Conservation (phyloP, 1,284 basidiomycete species). For the Microbotryum intermedium region DNA sequence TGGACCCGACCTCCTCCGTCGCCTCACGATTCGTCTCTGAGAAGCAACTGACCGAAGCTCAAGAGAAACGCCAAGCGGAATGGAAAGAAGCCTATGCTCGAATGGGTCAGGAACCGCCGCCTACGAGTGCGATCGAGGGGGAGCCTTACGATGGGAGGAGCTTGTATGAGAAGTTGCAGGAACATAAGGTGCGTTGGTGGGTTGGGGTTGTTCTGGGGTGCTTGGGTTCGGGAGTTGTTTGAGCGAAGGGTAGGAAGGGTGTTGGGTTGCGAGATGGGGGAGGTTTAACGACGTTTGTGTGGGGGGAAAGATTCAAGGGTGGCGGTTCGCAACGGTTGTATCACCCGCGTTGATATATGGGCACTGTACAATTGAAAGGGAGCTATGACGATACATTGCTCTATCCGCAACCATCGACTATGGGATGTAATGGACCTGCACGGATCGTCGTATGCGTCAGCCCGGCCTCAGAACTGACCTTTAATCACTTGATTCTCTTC, state of each 20-base stretch:
- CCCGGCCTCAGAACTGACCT: not conserved
- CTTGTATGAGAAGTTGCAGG: conserved; percentile 80
- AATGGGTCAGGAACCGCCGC: conserved; percentile 72
- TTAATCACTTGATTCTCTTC: not conserved
- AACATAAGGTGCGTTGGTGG: conserved; percentile 55
- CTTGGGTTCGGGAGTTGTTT: not conserved
- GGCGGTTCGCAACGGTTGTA: too few relatives aligned
- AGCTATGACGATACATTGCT: too few relatives aligned
- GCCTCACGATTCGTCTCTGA: conserved; percentile 53
- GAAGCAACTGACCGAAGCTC: conserved; percentile 67
- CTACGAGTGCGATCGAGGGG: conserved; percentile 62
- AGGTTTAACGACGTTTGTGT: too few relatives aligned
- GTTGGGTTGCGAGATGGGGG: too few relatives aligned
- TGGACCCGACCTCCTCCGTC: conserved; percentile 23
- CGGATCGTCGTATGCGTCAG: too few relatives aligned
- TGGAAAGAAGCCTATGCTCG: conserved; percentile 89
- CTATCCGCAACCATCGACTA: too few relatives aligned
- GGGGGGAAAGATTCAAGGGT: too few relatives aligned
- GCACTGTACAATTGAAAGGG: too few relatives aligned
- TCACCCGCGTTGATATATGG: too few relatives aligned
- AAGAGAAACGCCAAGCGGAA: conserved; percentile 65
- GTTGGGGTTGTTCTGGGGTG: not conserved
- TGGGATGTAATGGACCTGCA: too few relatives aligned
- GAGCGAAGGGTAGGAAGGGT: not conserved
- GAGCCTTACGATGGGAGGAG: conserved; percentile 70